Percentiles rank a stretch among this genome's conserved stretches.
phyloP scores from a whole-genome alignment of 1,284 basidiomycete genomes.

The Rhodotorula mucilaginosa region DNA sequence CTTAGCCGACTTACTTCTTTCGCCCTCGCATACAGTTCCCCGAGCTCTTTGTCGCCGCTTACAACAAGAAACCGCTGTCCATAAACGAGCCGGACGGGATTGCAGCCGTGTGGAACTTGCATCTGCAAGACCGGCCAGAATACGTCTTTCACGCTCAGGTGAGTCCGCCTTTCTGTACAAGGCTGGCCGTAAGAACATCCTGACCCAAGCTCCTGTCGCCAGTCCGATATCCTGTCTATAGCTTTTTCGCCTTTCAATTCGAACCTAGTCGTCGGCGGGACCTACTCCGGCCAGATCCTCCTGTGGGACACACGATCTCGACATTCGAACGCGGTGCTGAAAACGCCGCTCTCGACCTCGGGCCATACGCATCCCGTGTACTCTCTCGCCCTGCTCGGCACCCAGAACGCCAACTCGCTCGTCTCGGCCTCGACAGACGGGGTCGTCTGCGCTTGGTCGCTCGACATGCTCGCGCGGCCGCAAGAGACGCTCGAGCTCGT shows the following conservation, averaged over 20 bases:
- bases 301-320: slow-evolving; percentile 99
- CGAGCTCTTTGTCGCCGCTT: slow-evolving; percentile 88
- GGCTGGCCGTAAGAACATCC: background rate
- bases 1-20: too few species aligned
- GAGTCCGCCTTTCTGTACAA: slow-evolving; percentile 16
- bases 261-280: slow-evolving; percentile 93
- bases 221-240: slow-evolving; percentile 96
- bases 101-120: slow-evolving; percentile 95
- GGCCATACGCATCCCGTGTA: slow-evolving; percentile 99
- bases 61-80: slow-evolving; percentile 90
- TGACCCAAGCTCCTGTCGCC: slow-evolving; percentile 23
- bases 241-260: slow-evolving; percentile 97
- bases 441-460: slow-evolving; percentile 92
- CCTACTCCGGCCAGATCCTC: slow-evolving; percentile 95
- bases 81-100: slow-evolving; percentile 93
- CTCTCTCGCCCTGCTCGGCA: slow-evolving; percentile 93
- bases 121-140: slow-evolving; percentile 89
- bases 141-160: slow-evolving; percentile 97
- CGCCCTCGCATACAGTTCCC: slow-evolving; percentile 66
- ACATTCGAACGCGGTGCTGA: slow-evolving; percentile 81
- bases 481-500: slow-evolving; percentile 89
- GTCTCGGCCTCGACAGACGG: slow-evolving; percentile 96
- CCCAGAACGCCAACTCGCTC: slow-evolving; percentile 95
- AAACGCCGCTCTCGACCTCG: slow-evolving; percentile 84
- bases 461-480: slow-evolving; percentile 97